Conservation (phyloP, 2,329 filamentous ascomycete genomes). For the Colletotrichum liaoningense region DNA sequence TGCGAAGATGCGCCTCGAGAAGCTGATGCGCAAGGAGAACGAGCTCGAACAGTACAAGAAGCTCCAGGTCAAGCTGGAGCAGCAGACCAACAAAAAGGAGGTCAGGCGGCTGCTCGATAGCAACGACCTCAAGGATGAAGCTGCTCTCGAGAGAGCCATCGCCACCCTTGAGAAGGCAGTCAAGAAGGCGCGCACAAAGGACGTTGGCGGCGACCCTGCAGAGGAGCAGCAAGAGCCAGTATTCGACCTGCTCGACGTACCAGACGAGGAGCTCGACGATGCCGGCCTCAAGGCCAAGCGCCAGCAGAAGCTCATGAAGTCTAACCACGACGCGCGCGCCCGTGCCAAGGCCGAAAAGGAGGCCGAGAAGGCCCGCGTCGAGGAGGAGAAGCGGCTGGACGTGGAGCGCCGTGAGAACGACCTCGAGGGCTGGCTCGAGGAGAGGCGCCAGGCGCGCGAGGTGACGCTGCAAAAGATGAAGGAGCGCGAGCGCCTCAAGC, state of each 20-base stretch:
- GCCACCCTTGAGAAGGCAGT: conserved; percentile 92
- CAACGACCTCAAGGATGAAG: conserved; percentile 93
- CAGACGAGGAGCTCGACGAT: conserved; percentile 94
- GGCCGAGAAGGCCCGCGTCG: conserved; percentile 84
- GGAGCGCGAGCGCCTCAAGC: conserved; percentile 91
- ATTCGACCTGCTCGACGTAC: conserved; percentile 88
- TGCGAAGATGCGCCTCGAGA: conserved; percentile 96
- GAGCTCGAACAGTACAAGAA: conserved; percentile 95
- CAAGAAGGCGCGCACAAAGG: conserved; percentile 90
- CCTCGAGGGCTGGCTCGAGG: conserved; percentile 87
- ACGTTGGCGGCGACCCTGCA: conserved; percentile 84
- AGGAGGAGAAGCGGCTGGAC: conserved; percentile 86
- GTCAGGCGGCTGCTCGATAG: conserved; percentile 85
- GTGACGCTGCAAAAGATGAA: conserved; percentile 85
- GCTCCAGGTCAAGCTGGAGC: conserved; percentile 77
- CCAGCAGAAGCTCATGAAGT: conserved; percentile 92
- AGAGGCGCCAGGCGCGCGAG: conserved; percentile 80
- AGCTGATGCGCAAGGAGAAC: conserved; percentile 94
- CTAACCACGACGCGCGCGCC: conserved; percentile 90
- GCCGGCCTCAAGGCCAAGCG: conserved; percentile 91
- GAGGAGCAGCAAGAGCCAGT: conserved; percentile 85
- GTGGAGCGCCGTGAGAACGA: conserved; percentile 86
- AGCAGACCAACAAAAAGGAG: conserved; percentile 87
- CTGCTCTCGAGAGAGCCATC: conserved; percentile 83
- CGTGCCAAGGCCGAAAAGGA: conserved; percentile 98